Conservation (phyloP, 148 eudicot genomes). For the Rhododendron williamsianum region DNA sequence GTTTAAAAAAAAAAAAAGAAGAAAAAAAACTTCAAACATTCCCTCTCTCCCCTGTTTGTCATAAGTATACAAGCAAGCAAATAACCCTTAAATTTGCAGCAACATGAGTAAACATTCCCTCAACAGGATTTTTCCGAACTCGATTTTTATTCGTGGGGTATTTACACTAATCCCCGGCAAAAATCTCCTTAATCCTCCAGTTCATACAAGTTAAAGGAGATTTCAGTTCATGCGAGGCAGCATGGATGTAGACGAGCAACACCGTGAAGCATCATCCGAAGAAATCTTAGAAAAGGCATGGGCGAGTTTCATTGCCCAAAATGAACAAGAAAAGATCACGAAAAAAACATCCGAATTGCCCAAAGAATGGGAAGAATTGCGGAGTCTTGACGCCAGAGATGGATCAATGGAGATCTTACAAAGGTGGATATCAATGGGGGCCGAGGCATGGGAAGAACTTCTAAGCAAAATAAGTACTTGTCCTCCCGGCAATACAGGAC, state of each 20-base stretch:
- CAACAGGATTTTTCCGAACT: too few relatives aligned
- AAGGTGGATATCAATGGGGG: constrained; percentile 76
- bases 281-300: constrained; percentile 59
- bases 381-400: constrained; percentile 27
- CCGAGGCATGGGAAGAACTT: constrained; percentile 60
- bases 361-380: constrained; percentile 34
- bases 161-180: background rate
- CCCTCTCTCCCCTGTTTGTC: too few relatives aligned
- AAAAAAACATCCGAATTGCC: background rate
- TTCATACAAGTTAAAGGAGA: background rate
- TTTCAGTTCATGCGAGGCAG: background rate
- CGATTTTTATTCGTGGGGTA: too few relatives aligned
- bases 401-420: constrained; percentile 25
- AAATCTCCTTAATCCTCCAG: background rate
- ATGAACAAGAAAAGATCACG: constrained; percentile 5
- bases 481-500: too few relatives aligned
- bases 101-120: too few relatives aligned
- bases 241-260: constrained; percentile 21
- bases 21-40: too few relatives aligned
- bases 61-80: too few relatives aligned
- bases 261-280: constrained; percentile 19
- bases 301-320: constrained; percentile 53
- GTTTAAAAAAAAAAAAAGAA: too few relatives aligned
- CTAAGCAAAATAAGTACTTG: too few relatives aligned
- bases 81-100: too few relatives aligned